Evolutionary conservation across 2,329 filamentous ascomycete species (phyloP).

Genomic region (Paracoccidioides lutzii): DNA sequence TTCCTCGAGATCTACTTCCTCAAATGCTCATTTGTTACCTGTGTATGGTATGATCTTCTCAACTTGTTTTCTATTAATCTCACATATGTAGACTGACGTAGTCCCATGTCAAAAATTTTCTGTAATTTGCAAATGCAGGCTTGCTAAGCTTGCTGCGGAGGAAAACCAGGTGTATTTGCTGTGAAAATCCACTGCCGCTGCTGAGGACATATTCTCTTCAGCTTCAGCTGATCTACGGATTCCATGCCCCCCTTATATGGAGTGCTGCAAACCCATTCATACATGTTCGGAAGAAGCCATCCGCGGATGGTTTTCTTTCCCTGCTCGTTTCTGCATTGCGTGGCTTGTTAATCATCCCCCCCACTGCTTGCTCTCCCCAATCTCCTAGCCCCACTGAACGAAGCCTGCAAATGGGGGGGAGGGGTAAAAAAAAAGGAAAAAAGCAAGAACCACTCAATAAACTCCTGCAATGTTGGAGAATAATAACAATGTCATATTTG

Average conservation of each 20-base stretch:
- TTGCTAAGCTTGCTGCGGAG: too few species aligned
- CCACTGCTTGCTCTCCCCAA: neutral
- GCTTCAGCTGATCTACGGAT: neutral
- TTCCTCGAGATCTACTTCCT: neutral
- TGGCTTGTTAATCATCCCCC: neutral
- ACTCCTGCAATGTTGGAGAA: neutral
- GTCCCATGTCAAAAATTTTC: neutral
- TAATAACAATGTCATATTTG: neutral
- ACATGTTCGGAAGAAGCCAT: neutral
- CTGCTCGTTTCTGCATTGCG: neutral
- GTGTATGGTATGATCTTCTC: constrained; percentile 1
- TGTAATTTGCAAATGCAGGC: too few species aligned
- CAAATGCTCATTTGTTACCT: constrained; percentile 1
- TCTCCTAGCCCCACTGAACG: neutral
- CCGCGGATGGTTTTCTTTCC: neutral
- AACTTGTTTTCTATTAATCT: neutral
- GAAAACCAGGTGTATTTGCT: too few species aligned
- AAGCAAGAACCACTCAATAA: neutral
- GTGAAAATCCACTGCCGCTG: neutral
- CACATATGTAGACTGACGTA: neutral
- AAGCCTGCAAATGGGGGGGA: neutral
- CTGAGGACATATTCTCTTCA: neutral
- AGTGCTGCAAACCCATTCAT: neutral
- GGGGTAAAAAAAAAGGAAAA: constrained; percentile 9
- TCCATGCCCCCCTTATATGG: neutral